Percentiles rank a stretch among this genome's conserved stretches.
Evolutionary conservation across 306 rosid genomes (phyloP).

Genomic region (Erythrophleum fordii): DNA sequence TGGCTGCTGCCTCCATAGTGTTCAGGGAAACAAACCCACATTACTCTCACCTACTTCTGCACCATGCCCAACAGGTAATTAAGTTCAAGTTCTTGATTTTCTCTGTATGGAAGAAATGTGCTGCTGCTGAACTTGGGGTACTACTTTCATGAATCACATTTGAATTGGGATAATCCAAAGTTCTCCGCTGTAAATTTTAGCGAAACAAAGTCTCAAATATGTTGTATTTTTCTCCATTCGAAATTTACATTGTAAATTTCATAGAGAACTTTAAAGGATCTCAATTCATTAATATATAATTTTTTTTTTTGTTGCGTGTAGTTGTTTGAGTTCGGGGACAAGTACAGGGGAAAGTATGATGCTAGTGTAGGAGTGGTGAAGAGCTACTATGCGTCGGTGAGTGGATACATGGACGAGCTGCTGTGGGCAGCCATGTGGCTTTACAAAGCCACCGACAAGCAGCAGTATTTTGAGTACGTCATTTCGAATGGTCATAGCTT

Average conservation of each 20-base stretch:
- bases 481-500: conserved; percentile 66
- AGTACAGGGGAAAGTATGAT: conserved; percentile 84
- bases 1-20: conserved; percentile 89
- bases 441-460: conserved; percentile 93
- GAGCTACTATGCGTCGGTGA: conserved; percentile 98
- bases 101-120: not conserved
- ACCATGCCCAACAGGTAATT: conserved; percentile 84
- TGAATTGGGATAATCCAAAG: not conserved
- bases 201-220: not conserved
- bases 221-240: not conserved
- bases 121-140: not conserved
- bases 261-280: not conserved
- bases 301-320: conserved; percentile 23
- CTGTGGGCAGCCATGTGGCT: conserved; percentile 98
- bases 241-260: not conserved
- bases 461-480: conserved; percentile 60
- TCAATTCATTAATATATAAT: not conserved
- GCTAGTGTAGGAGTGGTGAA: conserved; percentile 79
- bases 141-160: not conserved
- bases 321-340: conserved; percentile 94
- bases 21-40: conserved; percentile 84
- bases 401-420: conserved; percentile 94
- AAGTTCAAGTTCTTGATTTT: not conserved
- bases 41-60: conserved; percentile 81
- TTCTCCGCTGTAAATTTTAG: not conserved